Percentiles rank a stretch among this genome's conserved stretches.
Evolutionary conservation across 495 filamentous ascomycete genomes (phyloP).

Genomic region (Elaphomyces granulatus): DNA sequence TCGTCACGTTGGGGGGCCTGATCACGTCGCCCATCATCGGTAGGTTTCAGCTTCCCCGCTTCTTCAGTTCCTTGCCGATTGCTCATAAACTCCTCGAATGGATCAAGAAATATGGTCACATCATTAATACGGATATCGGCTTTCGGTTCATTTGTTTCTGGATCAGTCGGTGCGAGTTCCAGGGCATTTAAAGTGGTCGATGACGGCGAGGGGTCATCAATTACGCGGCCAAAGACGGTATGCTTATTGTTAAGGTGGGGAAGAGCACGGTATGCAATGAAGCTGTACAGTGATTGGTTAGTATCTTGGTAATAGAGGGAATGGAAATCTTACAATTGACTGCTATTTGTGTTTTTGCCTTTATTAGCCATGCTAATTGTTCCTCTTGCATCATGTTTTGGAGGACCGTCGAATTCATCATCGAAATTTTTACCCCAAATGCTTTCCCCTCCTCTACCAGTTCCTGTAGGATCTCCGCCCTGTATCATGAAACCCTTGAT

Average conservation of each 20-base stretch:
- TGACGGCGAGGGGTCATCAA: slow-evolving; percentile 53
- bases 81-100: slow-evolving; percentile 73
- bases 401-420: slow-evolving; percentile 83
- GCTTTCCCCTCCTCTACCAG: slow-evolving; percentile 71
- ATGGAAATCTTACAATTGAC: slow-evolving; percentile 50
- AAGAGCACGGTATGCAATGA: slow-evolving; percentile 72
- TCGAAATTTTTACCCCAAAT: slow-evolving; percentile 85
- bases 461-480: slow-evolving; percentile 57
- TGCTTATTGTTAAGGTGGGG: slow-evolving; percentile 87
- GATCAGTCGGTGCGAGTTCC: slow-evolving; percentile 53
- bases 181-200: slow-evolving; percentile 48
- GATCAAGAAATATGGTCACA: slow-evolving; percentile 80
- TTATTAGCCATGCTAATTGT: slow-evolving; percentile 95
- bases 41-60: slow-evolving; percentile 25
- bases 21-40: slow-evolving; percentile 24
- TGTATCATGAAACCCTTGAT: slow-evolving; percentile 98
- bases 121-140: slow-evolving; percentile 68
- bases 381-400: slow-evolving; percentile 64
- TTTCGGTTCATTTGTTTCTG: slow-evolving; percentile 53
- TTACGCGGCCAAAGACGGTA: slow-evolving; percentile 82
- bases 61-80: slow-evolving; percentile 37
- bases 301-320: neutral
- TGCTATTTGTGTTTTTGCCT: slow-evolving; percentile 90
- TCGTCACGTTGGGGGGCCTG: slow-evolving; percentile 39
- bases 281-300: slow-evolving; percentile 26